Conservation (phyloP, 2,329 filamentous ascomycete species). For the Neonectria magnoliae region DNA sequence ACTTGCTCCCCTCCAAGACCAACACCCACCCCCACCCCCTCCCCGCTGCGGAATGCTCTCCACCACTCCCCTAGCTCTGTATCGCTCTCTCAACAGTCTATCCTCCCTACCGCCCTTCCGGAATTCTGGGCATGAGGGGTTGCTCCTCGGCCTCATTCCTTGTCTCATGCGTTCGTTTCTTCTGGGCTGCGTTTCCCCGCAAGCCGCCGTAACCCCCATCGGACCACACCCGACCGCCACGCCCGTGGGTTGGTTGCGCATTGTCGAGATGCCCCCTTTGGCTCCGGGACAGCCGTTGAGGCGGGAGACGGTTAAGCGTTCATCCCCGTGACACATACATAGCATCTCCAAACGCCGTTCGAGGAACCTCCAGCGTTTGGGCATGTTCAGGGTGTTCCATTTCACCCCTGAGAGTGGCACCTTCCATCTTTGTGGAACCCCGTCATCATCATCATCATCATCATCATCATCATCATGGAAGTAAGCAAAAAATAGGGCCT, state of each 20-base stretch:
- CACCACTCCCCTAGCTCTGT: slow-evolving; percentile 14
- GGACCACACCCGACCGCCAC: neutral
- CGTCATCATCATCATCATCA: no score
- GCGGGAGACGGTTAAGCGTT: neutral
- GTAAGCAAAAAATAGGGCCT: neutral
- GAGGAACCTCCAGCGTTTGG: neutral
- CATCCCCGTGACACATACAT: neutral
- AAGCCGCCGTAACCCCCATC: slow-evolving; percentile 6
- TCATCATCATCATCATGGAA: no score
- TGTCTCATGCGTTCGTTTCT: neutral
- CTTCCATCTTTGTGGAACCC: slow-evolving; percentile 16
- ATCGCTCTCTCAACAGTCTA: neutral
- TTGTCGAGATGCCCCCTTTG: neutral
- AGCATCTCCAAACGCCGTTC: neutral
- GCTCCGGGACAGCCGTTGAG: neutral
- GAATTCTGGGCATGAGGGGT: slow-evolving; percentile 5
- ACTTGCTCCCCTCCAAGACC: neutral
- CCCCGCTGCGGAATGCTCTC: slow-evolving; percentile 14
- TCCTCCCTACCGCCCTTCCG: slow-evolving; percentile 4
- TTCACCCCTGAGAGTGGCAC: neutral
- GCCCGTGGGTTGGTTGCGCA: neutral
- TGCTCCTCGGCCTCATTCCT: slow-evolving; percentile 1
- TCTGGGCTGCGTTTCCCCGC: neutral
- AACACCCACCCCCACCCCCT: neutral
- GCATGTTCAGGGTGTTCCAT: neutral